A percentile compares a stretch with the other conserved stretches of the same genome.
These are phyloP conservation scores for Colletotrichum sp. DNA, from an alignment of 2,329 filamentous ascomycete species.

Conservation along the genomic window DNA sequence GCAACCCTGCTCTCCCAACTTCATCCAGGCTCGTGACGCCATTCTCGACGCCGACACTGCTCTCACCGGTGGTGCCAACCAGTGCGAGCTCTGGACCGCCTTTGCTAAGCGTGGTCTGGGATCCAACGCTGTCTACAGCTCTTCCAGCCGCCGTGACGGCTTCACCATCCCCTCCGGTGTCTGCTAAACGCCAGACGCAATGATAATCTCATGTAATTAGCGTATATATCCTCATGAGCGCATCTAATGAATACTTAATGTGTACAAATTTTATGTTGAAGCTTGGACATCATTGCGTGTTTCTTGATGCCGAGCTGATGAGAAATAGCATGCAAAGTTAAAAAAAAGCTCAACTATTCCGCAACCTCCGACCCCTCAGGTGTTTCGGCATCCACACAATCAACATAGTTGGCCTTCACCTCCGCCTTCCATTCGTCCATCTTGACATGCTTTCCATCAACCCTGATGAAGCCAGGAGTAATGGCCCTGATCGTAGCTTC, in stretches of 20 bases:
- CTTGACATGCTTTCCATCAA: not conserved
- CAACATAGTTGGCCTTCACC: not conserved
- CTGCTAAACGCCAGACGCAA: slow-evolving; percentile 17
- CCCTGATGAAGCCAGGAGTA: not conserved
- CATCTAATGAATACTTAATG: not conserved
- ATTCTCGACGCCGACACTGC: slow-evolving; percentile 60
- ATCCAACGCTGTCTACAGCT: slow-evolving; percentile 34
- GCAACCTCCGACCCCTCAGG: not conserved
- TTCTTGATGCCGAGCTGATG: not conserved
- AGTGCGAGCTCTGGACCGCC: slow-evolving; percentile 57
- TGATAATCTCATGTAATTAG: not conserved
- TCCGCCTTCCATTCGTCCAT: not conserved
- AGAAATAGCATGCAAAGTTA: too few relatives aligned
- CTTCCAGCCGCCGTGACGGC: slow-evolving; percentile 33
- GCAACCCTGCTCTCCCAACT: slow-evolving; percentile 61
- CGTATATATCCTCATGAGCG: not conserved
- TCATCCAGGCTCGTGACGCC: slow-evolving; percentile 57
- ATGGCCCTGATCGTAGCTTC: not conserved
- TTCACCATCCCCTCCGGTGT: slow-evolving; percentile 29
- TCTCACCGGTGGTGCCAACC: slow-evolving; percentile 55
- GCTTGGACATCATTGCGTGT: not conserved
- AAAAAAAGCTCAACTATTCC: not conserved
- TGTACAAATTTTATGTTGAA: not conserved
- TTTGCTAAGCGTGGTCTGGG: slow-evolving; percentile 65
- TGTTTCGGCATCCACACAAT: not conserved